phyloP scores from a whole-genome alignment of 768 basidiomycete species.

The Hericium rajendrae region DNA sequence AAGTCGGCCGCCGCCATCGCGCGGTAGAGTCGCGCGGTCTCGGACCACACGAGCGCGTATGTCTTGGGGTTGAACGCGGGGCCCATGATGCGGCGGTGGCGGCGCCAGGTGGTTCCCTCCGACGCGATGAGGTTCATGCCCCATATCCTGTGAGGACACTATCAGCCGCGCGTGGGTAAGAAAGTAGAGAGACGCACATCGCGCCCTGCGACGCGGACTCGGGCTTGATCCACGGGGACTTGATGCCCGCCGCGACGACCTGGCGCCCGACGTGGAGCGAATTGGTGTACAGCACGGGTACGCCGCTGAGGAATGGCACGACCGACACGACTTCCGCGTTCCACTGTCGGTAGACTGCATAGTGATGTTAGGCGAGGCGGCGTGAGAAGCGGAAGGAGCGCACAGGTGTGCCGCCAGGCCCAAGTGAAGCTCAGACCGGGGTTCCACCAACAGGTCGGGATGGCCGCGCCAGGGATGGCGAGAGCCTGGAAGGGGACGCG shows the following conservation, averaged over 20 bases:
- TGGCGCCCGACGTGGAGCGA: constrained; percentile 12
- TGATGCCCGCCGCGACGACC: constrained; percentile 7
- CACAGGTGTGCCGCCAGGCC: constrained; percentile 27
- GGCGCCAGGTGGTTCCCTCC: constrained; percentile 13
- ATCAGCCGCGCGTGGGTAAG: neutral
- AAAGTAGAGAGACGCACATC: neutral
- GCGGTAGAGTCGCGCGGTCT: constrained; percentile 12
- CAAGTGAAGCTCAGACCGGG: constrained; percentile 28
- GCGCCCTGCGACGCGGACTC: neutral
- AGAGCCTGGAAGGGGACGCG: constrained; percentile 33
- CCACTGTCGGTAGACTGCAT: constrained; percentile 6
- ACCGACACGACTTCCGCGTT: constrained; percentile 6
- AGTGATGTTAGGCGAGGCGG: neutral
- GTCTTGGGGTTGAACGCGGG: constrained; percentile 16
- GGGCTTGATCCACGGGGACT: constrained; percentile 12
- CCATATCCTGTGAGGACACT: constrained; percentile 4
- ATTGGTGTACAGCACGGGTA: constrained; percentile 4
- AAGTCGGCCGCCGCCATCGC: constrained; percentile 11
- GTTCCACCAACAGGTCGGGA: constrained; percentile 32
- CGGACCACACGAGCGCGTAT: constrained; percentile 15
- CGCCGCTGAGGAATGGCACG: constrained; percentile 7
- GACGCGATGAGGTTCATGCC: constrained; percentile 11
- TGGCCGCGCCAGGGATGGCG: constrained; percentile 25
- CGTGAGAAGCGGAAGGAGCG: neutral
- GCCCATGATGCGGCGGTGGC: constrained; percentile 16